Percentiles rank a stretch among this genome's conserved stretches.
phyloP scores from a whole-genome alignment of 805 yeast genomes.

The Nadsonia fulvescens region DNA sequence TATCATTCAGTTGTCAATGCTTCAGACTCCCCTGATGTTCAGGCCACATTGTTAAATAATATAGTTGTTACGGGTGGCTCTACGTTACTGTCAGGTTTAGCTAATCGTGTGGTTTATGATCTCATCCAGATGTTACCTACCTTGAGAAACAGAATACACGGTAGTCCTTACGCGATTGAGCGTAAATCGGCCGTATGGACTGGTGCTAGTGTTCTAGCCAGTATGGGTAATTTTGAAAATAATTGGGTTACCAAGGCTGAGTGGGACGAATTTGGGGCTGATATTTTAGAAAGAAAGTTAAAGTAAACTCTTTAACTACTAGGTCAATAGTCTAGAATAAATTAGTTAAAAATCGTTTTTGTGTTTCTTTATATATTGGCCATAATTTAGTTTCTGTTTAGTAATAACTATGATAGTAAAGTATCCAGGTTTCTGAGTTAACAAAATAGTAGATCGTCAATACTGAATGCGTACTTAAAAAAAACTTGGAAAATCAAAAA shows the following conservation, averaged over 20 bases:
- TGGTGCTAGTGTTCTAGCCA: constrained; percentile 54
- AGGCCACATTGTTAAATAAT: constrained; percentile 25
- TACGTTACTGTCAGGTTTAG: constrained; percentile 35
- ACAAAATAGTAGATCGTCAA: no score
- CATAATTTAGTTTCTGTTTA: no score
- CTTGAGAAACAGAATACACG: constrained; percentile 24
- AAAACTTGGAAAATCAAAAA: no score
- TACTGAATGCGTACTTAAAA: no score
- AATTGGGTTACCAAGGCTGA: constrained; percentile 44
- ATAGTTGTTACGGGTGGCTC: constrained; percentile 47
- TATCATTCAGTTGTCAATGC: constrained; percentile 27
- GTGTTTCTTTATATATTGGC: no score
- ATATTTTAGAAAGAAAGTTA: constrained; percentile 21
- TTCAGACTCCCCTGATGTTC: constrained; percentile 27
- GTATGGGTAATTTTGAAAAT: constrained; percentile 37
- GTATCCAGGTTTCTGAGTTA: no score
- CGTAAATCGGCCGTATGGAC: constrained; percentile 47
- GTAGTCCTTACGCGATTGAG: constrained; percentile 28
- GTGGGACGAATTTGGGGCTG: constrained; percentile 42
- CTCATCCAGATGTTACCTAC: constrained; percentile 36
- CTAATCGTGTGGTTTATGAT: constrained; percentile 37
- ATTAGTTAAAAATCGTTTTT: no score
- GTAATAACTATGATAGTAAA: no score
- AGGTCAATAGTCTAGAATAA: no score
- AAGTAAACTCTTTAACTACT: constrained; percentile 11